phyloP scores from a whole-genome alignment of 2,329 filamentous ascomycete species.

The Hypoxylon rubiginosum region DNA sequence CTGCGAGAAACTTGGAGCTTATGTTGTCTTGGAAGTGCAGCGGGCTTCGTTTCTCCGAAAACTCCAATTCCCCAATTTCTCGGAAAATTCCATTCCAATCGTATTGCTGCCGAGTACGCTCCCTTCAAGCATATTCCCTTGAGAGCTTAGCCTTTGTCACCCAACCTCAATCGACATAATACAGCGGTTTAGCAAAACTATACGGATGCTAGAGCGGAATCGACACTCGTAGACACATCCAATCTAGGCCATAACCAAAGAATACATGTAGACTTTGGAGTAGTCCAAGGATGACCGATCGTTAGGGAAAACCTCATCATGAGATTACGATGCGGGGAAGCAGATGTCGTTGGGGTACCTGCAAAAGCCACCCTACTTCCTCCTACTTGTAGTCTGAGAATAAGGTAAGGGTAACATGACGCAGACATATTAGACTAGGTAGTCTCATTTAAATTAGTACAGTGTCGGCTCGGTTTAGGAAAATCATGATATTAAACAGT shows the following conservation, averaged over 20 bases:
- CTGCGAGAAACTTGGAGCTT: background rate
- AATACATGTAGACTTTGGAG: background rate
- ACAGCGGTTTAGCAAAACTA: background rate
- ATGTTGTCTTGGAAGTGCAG: background rate
- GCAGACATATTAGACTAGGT: too few species aligned
- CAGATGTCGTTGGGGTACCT: too few species aligned
- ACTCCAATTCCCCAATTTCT: slow-evolving; percentile 1
- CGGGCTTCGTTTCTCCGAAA: background rate
- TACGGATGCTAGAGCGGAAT: background rate
- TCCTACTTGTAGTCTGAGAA: too few species aligned
- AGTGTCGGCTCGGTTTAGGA: too few species aligned
- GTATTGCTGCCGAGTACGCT: background rate
- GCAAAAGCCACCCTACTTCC: too few species aligned
- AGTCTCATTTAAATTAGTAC: too few species aligned
- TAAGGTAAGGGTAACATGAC: too few species aligned
- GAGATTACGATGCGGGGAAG: background rate
- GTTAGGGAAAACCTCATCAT: background rate
- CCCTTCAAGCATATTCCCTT: background rate
- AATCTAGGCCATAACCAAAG: background rate
- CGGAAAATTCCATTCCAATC: background rate
- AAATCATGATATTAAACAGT: too few species aligned
- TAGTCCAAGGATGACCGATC: background rate
- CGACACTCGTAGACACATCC: background rate
- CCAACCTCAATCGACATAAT: background rate
- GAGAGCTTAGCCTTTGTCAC: background rate